Evolutionary conservation across 208 protist genomes (phyloP).

Genomic region (Trypanosoma mega): DNA sequence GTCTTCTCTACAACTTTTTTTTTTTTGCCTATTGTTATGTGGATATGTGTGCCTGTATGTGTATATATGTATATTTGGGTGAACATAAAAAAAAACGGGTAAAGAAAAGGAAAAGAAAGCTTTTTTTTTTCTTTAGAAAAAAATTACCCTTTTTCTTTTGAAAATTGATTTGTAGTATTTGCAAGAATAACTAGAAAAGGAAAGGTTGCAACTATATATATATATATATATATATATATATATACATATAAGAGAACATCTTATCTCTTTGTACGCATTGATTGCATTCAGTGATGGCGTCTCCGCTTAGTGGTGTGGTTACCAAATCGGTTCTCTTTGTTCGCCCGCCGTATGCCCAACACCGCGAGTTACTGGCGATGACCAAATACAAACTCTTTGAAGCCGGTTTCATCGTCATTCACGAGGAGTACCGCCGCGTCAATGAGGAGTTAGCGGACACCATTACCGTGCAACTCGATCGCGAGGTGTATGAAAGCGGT

Average conservation of each 20-base stretch:
- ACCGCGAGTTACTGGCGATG: slow-evolving; percentile 63
- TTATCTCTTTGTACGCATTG: no score
- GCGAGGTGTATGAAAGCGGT: slow-evolving; percentile 31
- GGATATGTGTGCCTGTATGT: background rate
- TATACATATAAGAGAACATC: no score
- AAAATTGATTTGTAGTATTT: no score
- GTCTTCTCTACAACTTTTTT: no score
- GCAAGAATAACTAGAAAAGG: no score
- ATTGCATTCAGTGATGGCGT: slow-evolving; percentile 17
- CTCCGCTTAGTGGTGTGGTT: slow-evolving; percentile 58
- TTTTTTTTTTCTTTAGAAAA: no score
- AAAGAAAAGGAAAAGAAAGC: background rate
- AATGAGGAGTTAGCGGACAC: slow-evolving; percentile 76
- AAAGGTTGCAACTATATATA: no score
- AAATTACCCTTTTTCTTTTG: no score
- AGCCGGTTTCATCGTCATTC: slow-evolving; percentile 80
- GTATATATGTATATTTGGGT: slow-evolving; percentile 3
- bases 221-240: no score
- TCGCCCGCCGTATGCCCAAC: slow-evolving; percentile 49
- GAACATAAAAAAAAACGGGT: background rate
- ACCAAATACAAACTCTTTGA: slow-evolving; percentile 82
- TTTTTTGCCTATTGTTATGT: background rate
- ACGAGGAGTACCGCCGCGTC: slow-evolving; percentile 73
- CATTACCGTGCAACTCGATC: slow-evolving; percentile 52
- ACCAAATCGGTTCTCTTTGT: slow-evolving; percentile 69